These are phyloP conservation scores for Lizonia empirigonia DNA, from an alignment of 2,329 filamentous ascomycete genomes.

Conservation along the genomic window DNA sequence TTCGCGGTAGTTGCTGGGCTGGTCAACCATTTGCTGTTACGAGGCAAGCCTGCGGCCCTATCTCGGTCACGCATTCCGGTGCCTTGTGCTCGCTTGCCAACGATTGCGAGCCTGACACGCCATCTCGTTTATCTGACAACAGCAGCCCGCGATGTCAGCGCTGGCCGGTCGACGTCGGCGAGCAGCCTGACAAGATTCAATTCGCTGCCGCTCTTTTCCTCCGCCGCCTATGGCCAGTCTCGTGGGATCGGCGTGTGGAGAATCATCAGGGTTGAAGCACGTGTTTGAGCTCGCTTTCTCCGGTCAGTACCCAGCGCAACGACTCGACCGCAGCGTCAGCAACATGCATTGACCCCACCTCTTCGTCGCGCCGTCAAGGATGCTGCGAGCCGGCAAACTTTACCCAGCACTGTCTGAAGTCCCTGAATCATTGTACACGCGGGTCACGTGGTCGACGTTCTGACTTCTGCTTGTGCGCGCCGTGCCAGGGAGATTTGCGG, in stretches of 20 bases:
- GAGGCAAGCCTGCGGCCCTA: conserved; percentile 7
- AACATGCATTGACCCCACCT: neutral
- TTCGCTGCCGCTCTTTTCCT: conserved; percentile 1
- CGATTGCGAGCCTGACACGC: conserved; percentile 2
- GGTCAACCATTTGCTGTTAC: conserved; percentile 1
- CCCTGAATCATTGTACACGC: conserved; percentile 2
- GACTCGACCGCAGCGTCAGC: conserved; percentile 2
- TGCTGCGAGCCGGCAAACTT: neutral
- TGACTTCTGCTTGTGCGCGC: conserved; percentile 1
- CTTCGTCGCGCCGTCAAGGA: neutral
- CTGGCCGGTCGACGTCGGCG: conserved; percentile 24
- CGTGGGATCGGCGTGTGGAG: conserved; percentile 2
- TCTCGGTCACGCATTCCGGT: conserved; percentile 6
- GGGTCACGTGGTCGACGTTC: conserved; percentile 3
- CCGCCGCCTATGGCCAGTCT: conserved; percentile 4
- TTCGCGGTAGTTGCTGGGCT: conserved; percentile 12
- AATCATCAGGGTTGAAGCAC: neutral
- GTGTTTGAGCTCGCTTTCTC: neutral
- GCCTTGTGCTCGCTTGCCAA: neutral
- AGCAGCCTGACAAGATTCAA: conserved; percentile 7
- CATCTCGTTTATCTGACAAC: conserved; percentile 13
- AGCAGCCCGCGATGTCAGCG: conserved; percentile 10
- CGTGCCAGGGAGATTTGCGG: neutral
- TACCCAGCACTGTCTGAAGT: neutral
- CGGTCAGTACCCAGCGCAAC: conserved; percentile 1